Evolutionary conservation across 2,329 filamentous ascomycete species (phyloP), one percentile per base, ranked within the genome.

Genomic region (Ophiostoma ulmi): DNA sequence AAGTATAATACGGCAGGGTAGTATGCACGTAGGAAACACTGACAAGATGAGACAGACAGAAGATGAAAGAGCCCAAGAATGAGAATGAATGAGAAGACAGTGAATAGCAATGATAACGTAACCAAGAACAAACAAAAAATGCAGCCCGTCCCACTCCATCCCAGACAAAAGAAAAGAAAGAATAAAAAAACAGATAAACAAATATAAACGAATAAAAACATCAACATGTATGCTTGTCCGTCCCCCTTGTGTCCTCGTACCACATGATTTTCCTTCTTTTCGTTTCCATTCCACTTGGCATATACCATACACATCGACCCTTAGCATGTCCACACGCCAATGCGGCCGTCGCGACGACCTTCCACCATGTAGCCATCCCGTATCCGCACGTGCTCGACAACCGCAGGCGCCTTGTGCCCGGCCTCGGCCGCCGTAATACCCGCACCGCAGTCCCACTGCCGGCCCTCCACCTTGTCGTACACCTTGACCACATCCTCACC

Each of bases 401-500:
- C 84, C 17, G 89, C 86, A 7, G 89, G 86, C 35, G 72, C 70
- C 69, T 82, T 84, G 75, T 87, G 88, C 14, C 86, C 87, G 71
- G 88, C 86, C 69, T 91, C 88, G 26, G 88, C 87, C 72, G 89
- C 89, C 3, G 84, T 85, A 67, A 91, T 88, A 48, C 94, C 94
- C 2, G 93, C 90, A 69, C 95, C 95, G 80, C 94, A 97, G 79
- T 97, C 93, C 95, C 95, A 99, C 80, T 98, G 95, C 73, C 92
- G 85, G 58, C 93, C 93, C 78, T 99, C 95, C 3, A 93, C 90
- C 85, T 98, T 98, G 82, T 99, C 95, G 81, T 98, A 99, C 72
- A 99, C 91, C 82, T 99, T 99, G 75, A 95, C 94, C 35, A 98
- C 93, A 76, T 93, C 90, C 80, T 98, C 95, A 61, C 94, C 92